A percentile compares a stretch with the other conserved stretches of the same genome.
phyloP scores from a whole-genome alignment of 768 basidiomycete genomes.

The Melanogaster broomeanus region DNA sequence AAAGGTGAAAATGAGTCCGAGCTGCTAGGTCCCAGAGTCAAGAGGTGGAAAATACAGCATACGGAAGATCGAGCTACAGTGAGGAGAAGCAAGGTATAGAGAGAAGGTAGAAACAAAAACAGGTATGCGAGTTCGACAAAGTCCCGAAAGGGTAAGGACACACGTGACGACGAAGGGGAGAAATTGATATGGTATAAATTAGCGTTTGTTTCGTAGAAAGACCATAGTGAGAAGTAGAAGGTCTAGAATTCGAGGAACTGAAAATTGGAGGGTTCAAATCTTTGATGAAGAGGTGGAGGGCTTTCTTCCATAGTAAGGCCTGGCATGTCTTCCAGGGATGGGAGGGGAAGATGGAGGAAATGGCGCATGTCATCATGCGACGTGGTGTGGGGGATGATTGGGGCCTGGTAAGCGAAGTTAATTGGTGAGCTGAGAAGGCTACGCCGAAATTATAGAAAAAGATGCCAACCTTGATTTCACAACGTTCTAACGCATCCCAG shows the following conservation, averaged over 20 bases:
- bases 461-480: conserved; percentile 75
- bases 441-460: conserved; percentile 1
- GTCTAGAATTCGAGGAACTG: conserved; percentile 79
- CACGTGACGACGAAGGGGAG: conserved; percentile 3
- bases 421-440: conserved; percentile 1
- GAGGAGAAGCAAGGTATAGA: conserved; percentile 3
- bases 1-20: conserved; percentile 5
- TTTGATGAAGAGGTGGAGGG: conserved; percentile 56
- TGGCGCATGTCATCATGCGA: conserved; percentile 84
- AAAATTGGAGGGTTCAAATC: conserved; percentile 66
- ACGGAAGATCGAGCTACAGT: conserved; percentile 31
- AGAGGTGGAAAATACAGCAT: conserved; percentile 29
- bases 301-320: conserved; percentile 69
- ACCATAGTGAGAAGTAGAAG: conserved; percentile 5
- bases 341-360: conserved; percentile 80
- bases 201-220: conserved; percentile 6
- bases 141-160: conserved; percentile 5
- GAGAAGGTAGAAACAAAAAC: not conserved
- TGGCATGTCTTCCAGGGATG: conserved; percentile 75
- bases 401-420: conserved; percentile 53
- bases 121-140: conserved; percentile 8
- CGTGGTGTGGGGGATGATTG: conserved; percentile 81
- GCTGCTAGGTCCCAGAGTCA: conserved; percentile 2
- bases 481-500: conserved; percentile 84
- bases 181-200: conserved; percentile 29